Base-by-base conservation (phyloP, 768 basidiomycete genomes). In the Sporobolomyces roseus region DNA sequence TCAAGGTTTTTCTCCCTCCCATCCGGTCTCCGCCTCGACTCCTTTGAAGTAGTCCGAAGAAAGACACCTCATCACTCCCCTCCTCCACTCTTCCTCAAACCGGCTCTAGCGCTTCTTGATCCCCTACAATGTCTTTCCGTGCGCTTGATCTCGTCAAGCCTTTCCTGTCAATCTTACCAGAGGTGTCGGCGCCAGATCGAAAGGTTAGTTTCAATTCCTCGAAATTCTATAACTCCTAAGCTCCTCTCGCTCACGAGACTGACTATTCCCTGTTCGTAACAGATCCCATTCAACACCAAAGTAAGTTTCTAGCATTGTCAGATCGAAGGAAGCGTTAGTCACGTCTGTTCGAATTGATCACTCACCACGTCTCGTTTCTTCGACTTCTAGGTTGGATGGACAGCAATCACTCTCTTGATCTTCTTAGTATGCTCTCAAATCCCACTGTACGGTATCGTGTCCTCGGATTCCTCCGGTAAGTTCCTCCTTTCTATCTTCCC, bases 391-490 rank as follows among this genome's bases (percentile, higher is more conserved):
- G 72, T 76, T 71, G 82, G 93, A 87, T 97, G 93, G 94, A 99
- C 94, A 12, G 92, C 94, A 64, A 92, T 98, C 35, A 98, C 94
- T 4, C 91, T 99, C 77, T 88, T 97, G 81, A 97, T 99, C 80
- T 98, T 97, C 89, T 81, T 99, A 77, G 94, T 98, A 72, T 98
- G 94, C 84, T 97, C 93, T 32, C 96, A 98, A 82, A 94, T 98
- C 36, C 96, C 96, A 9, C 84, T 99, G 53, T 99, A 98, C 80
- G 96, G 96, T 71, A 98, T 99, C 86, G 94, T 97, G 88, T 96
- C 92, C 33, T 96, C 93, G 67, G 94, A 99, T 84, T 96, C 93
- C 74, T 92, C 92, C 62, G 75, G 75, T 75, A 10, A 48, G 73
- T 53, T 14, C 23, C 13, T 29, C 9, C 21, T 48, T 29, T 17